Evolutionary conservation across 345 rosid species (phyloP), one percentile per base, ranked within the genome.

Genomic region (Orychophragmus violaceus): DNA sequence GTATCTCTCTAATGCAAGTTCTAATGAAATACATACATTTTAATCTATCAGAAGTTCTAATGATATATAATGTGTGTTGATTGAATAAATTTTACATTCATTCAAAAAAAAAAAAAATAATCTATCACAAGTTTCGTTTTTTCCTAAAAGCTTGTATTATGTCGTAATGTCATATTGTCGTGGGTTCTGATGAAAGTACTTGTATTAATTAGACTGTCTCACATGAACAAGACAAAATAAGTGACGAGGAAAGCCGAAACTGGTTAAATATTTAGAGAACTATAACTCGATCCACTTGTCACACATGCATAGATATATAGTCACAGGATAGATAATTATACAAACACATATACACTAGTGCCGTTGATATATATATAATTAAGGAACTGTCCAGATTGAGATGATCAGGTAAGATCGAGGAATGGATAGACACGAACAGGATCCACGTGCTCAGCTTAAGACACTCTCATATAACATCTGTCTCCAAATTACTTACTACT

Each of bases 161-260:
- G n/a, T n/a, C n/a, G n/a, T n/a, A n/a, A n/a, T n/a, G n/a, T n/a
- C n/a, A n/a, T n/a, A n/a, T n/a, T n/a, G n/a, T n/a, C n/a, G n/a
- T n/a, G n/a, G n/a, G n/a, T n/a, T n/a, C n/a, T n/a, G 19, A 64
- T 30, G n/a, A 18, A 30, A 19, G 16, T 30, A 18, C 21, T 25
- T 69, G 21, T 16, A 14, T 29, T 5, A 11, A 14, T 29, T 5
- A 11, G 3, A 27, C 18, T 12, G 27, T 39, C 8, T 69, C 45
- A 18, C 65, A 57, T 16, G 13, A 23, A 14, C n/a, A 45, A 11
- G 67, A 66, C 72, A 59, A 59, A 66, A 66, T 32, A 41, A 24
- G 61, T 74, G 77, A 73, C 68, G 77, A 66, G 68, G 77, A 73
- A 51, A 73, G 17, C n/a, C 33, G 68, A 51, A 66, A 59, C 32